Base-by-base conservation (phyloP, 495 filamentous ascomycete genomes). In the Penicillium simplicissimum region DNA sequence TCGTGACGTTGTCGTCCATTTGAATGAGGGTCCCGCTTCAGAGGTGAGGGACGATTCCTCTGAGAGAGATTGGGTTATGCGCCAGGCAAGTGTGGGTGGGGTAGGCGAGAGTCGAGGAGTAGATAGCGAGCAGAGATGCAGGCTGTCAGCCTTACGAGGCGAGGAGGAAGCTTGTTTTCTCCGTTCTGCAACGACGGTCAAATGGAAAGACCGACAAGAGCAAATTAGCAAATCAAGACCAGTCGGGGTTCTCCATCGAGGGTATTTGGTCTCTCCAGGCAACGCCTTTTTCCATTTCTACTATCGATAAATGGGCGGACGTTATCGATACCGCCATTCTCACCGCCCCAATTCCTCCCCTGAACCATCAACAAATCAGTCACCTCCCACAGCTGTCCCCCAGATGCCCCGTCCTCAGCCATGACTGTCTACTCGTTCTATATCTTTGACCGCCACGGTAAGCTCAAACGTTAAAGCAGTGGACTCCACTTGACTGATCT, bases 391-490 rank as follows among this genome's bases (percentile, higher is more conserved):
- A 49, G 45, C 45, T 49, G 28, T 49, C 10, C 10, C 10, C 10
- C 3, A 5, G 23, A 28, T 7, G 6, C 19, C 7, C 0, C 8
- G 6, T 14, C 14, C 8, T 35, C 48, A 63, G 78, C 73, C 61
- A 97, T 98, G 95, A 86, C 89, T 58, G 90, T 98, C 70, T 97
- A 96, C 76, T 93, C 92, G 40, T 96, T 98, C 79, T 98, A 97
- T 81, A 97, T 98, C 70, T 98, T 98, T 67, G 95, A 98, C 76
- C 89, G 95, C 64, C 95, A 98, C 74, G 96, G 95, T 98, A 84
- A 69, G 82, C 64, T 10, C 8, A 23, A 6, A 34, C 10, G 52
- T 43, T 36, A 38, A 1, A 31, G 15, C 15, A 19, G 19, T 2
- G 40, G 6, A 36, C 25, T 51, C 31, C 25, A 9, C 40, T 25